Conservation (phyloP, 225 moss, liverwort and hornwort genomes). For the Antitrichia curtipendula region DNA sequence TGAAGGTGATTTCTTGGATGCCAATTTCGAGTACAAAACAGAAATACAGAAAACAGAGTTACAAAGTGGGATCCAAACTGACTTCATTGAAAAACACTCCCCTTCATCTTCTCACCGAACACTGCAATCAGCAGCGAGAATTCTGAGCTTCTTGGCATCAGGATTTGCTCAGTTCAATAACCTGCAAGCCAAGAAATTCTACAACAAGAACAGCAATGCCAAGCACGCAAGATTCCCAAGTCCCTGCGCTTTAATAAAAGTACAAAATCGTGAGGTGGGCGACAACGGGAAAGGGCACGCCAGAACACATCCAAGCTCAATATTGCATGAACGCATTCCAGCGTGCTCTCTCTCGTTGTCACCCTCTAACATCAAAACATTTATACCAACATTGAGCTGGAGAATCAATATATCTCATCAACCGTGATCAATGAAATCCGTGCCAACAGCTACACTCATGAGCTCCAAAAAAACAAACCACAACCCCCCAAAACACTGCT, state of each 20-base stretch:
- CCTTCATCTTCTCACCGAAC: not conserved
- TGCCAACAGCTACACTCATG: not conserved
- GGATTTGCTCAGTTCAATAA: not conserved
- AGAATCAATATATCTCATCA: not conserved
- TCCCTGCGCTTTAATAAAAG: not conserved
- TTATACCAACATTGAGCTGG: not conserved
- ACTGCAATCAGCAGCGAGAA: not conserved
- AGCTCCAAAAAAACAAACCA: not conserved
- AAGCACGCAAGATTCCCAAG: not conserved
- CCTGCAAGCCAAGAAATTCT: not conserved
- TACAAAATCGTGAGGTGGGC: not conserved
- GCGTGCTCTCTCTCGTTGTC: constrained; percentile 81
- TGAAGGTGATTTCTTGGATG: not conserved
- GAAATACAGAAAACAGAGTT: not conserved
- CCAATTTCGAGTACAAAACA: not conserved
- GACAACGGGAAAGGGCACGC: constrained; percentile 66
- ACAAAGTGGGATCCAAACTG: not conserved
- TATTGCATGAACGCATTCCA: constrained; percentile 35
- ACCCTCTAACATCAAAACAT: not conserved
- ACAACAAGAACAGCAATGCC: not conserved
- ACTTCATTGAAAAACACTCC: not conserved
- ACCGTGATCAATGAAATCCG: not conserved
- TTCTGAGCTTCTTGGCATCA: not conserved
- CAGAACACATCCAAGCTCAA: constrained; percentile 36
- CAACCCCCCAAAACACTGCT: not conserved